Evolutionary conservation across 164 flowering plant genomes (phyloP).

Genomic region (Tetrastigma voinierianum): DNA sequence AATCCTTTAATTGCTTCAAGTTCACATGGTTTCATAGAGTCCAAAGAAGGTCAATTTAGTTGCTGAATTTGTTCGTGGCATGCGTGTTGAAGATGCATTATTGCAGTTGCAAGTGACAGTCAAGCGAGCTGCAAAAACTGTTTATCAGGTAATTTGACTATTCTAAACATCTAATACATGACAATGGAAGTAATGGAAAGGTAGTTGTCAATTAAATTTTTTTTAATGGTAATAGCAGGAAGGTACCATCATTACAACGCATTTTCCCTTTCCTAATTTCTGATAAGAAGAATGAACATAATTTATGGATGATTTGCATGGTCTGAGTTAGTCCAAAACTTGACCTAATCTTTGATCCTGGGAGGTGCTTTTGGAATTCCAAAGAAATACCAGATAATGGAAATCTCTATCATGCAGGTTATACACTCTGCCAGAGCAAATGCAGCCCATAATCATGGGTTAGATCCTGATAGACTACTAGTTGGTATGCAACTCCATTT

Average conservation of each 20-base stretch:
- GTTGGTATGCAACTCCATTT: slow-evolving; percentile 49
- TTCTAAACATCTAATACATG: not conserved
- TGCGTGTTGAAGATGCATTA: slow-evolving; percentile 98
- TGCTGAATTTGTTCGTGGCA: slow-evolving; percentile 96
- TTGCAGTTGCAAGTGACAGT: slow-evolving; percentile 89
- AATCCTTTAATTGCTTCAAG: not conserved
- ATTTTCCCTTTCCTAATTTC: no score
- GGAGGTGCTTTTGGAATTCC: no score
- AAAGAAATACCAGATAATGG: not conserved
- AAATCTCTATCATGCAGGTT: slow-evolving; percentile 49
- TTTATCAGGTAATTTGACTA: slow-evolving; percentile 24
- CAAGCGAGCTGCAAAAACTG: slow-evolving; percentile 86
- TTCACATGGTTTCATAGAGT: slow-evolving; percentile 62
- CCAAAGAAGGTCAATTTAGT: slow-evolving; percentile 98
- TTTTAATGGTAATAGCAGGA: no score
- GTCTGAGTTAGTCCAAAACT: no score
- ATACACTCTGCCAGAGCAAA: slow-evolving; percentile 95
- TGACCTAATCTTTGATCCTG: no score
- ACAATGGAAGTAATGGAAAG: not conserved
- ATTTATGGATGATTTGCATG: no score
- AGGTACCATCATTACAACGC: no score
- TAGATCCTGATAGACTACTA: slow-evolving; percentile 93
- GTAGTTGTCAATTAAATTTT: not conserved
- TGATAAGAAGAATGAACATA: no score
- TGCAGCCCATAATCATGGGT: slow-evolving; percentile 91